Percentiles rank a stretch among this genome's conserved stretches.
These are phyloP conservation scores for Serendipita sp. DNA, from an alignment of 768 basidiomycete genomes.

Conservation along the genomic window DNA sequence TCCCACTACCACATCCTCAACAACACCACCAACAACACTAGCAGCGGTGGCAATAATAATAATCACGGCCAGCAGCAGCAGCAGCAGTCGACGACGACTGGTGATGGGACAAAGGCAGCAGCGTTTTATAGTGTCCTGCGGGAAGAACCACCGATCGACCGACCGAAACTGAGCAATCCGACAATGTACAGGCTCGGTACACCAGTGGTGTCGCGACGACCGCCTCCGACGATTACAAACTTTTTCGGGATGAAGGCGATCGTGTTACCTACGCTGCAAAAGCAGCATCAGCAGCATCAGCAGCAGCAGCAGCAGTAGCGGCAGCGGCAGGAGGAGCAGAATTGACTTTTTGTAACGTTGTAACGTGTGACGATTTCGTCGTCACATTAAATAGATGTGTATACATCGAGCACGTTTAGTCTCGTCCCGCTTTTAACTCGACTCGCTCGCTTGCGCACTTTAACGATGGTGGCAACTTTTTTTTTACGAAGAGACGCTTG, in stretches of 20 bases:
- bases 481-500: no score
- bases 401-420: no score
- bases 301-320: no score
- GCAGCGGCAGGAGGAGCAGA: no score
- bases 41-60: no score
- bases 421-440: no score
- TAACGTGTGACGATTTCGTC: no score
- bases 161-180: not conserved
- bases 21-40: not conserved
- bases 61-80: not conserved
- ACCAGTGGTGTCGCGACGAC: not conserved
- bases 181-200: not conserved
- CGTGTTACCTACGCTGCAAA: not conserved
- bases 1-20: not conserved
- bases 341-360: no score
- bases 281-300: not conserved
- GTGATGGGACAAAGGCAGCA: not conserved
- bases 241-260: not conserved
- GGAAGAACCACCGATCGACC: not conserved
- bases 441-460: no score
- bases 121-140: not conserved
- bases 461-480: no score
- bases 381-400: no score
- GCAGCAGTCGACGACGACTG: not conserved
- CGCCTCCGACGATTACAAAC: not conserved